phyloP scores from a whole-genome alignment of 2,329 filamentous ascomycete species.

The Talaromyces sp. region DNA sequence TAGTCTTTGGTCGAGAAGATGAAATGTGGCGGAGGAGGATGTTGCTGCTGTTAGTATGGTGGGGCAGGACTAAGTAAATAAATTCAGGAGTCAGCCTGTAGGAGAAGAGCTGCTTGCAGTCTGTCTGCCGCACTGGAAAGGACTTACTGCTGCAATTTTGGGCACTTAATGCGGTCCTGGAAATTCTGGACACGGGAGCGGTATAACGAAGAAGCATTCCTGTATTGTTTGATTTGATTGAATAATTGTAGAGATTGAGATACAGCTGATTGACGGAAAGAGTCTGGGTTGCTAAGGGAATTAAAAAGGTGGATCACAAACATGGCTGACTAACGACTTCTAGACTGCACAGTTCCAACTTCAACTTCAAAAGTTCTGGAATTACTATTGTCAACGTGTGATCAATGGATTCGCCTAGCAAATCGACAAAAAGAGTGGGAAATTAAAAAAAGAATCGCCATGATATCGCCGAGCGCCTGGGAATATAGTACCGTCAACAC shows the following conservation, averaged over 20 bases:
- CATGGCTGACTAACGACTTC: not conserved
- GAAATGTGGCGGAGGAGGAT: slow-evolving; percentile 10
- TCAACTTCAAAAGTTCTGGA: not conserved
- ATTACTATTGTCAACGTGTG: not conserved
- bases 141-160: not conserved
- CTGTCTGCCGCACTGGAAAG: not conserved
- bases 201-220: not conserved
- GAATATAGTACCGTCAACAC: not conserved
- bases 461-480: slow-evolving; percentile 1
- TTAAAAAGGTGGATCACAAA: not conserved
- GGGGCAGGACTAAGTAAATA: slow-evolving; percentile 6
- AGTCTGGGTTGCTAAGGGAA: not conserved
- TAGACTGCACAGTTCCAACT: not conserved
- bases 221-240: not conserved
- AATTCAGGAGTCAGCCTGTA: slow-evolving; percentile 2
- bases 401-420: not conserved
- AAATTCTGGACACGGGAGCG: not conserved
- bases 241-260: not conserved
- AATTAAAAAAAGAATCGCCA: not conserved
- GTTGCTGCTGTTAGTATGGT: slow-evolving; percentile 3
- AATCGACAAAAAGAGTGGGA: not conserved
- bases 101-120: not conserved
- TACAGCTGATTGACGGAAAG: not conserved
- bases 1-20: not conserved
- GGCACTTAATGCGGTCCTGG: not conserved